Base-by-base conservation (phyloP, 257 asterid species). In the Penstemon barbatus region DNA sequence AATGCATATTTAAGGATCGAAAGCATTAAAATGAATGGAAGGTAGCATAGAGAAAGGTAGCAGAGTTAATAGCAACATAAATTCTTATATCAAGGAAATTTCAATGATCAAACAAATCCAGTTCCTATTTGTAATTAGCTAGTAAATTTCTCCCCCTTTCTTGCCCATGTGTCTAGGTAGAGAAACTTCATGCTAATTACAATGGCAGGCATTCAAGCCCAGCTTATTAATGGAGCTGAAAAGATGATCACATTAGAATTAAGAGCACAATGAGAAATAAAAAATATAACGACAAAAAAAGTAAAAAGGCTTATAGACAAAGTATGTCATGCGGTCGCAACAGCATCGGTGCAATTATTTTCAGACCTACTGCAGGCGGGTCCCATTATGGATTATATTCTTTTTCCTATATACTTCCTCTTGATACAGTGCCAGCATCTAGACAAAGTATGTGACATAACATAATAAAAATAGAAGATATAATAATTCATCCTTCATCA, bases 1-100 rank as follows among this genome's bases (percentile, higher is more conserved):
- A 25, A 25, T 51, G 40, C 38, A 63, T 49, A 67, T 59, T 9
- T 41, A 72, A 44, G 73, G 67, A 51, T 60, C 56, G 46, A 55
- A 57, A 66, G 58, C 58, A 45, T 39, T 56, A 3, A 44, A 44
- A 40, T 37, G 6, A 61, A 25, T 25, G 33, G 33, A 25, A 25
- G 33, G 33, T 25, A 15, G 18, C 18, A 15, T 15, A 15, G 18
- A 66, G n/a, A 40, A 13, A 50, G 70, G 48, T 11, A 5, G 6
- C 54, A 18, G 45, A 42, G 13, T 68, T 15, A 56, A 60, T 6
- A 6, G 52, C 43, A 70, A 18, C 25, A 49, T 4, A 41, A 37
- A n/a, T 62, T 59, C 50, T 59, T 7, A 25, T 4, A 56, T 68
- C 15, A 6, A 38, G 2, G 18, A 41, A 63, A 70, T 40, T 25